phyloP scores from a whole-genome alignment of 164 flowering plant species.

The Aristolochia fimbriata region DNA sequence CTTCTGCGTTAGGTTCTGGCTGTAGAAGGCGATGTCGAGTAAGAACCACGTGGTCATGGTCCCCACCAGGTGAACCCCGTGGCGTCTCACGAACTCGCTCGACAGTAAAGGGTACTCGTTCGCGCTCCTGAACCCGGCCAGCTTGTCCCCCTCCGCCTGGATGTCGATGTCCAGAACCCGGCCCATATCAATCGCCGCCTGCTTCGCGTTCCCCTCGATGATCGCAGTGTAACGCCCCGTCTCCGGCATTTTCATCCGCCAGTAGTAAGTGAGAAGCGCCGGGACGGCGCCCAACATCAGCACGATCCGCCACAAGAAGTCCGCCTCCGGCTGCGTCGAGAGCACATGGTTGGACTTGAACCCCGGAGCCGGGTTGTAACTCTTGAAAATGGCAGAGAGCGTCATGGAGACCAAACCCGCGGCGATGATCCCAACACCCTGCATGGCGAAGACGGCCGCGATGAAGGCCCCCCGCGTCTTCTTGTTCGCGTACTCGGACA shows the following conservation, averaged over 20 bases:
- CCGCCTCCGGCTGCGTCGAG: constrained; percentile 36
- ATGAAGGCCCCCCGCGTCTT: constrained; percentile 43
- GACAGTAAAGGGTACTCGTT: constrained; percentile 30
- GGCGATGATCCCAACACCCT: constrained; percentile 47
- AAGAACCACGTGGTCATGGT: constrained; percentile 60
- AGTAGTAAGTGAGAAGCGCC: constrained; percentile 60
- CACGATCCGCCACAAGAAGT: constrained; percentile 62
- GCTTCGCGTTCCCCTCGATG: constrained; percentile 51
- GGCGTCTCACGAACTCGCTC: constrained; percentile 25
- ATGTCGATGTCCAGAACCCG: constrained; percentile 37
- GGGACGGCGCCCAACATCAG: constrained; percentile 69
- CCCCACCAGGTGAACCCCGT: constrained; percentile 53
- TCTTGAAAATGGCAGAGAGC: constrained; percentile 26
- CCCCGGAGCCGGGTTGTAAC: constrained; percentile 6
- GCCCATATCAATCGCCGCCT: constrained; percentile 57
- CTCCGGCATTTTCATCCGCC: constrained; percentile 80
- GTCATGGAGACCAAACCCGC: constrained; percentile 43
- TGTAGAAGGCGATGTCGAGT: constrained; percentile 60
- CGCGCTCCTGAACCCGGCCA: constrained; percentile 19
- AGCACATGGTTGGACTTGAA: neutral
- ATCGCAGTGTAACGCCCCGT: constrained; percentile 83
- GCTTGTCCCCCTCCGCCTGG: constrained; percentile 29
- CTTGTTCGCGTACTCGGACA: constrained; percentile 48
- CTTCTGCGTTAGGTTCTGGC: constrained; percentile 67
- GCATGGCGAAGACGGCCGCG: constrained; percentile 53